A percentile compares a stretch with the other conserved stretches of the same genome.
Conservation (phyloP, 2,329 filamentous ascomycete species). For the Fusarium austroafricanum region DNA sequence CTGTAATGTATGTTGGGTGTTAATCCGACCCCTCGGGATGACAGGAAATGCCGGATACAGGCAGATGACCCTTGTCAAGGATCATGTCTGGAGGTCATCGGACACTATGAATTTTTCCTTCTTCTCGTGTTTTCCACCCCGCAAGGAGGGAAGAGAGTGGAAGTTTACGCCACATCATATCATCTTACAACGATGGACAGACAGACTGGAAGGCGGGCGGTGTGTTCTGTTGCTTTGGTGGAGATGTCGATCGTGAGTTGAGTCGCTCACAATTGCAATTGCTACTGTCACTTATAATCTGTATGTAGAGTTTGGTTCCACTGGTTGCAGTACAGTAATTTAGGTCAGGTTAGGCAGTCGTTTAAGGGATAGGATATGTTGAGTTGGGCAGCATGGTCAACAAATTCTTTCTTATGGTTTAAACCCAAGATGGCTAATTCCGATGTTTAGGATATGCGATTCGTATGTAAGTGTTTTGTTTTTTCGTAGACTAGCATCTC, state of each 20-base stretch:
- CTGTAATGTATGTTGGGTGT: slow-evolving; percentile 7
- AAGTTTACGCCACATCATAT: slow-evolving; percentile 41
- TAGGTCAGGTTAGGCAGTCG: slow-evolving; percentile 6
- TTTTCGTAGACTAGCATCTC: too few relatives aligned
- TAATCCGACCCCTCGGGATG: slow-evolving; percentile 39
- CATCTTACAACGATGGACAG: slow-evolving; percentile 21
- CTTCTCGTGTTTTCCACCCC: slow-evolving; percentile 29
- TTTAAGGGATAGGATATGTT: slow-evolving; percentile 15
- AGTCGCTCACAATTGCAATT: slow-evolving; percentile 1
- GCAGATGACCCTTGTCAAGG: slow-evolving; percentile 21
- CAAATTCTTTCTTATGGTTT: slow-evolving; percentile 3
- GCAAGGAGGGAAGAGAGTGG: slow-evolving; percentile 16
- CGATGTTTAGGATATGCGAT: neutral
- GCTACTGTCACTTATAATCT: neutral
- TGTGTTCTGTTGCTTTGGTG: slow-evolving; percentile 13
- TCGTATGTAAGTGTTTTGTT: neutral
- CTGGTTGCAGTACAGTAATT: neutral
- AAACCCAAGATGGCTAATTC: neutral
- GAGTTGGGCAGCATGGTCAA: slow-evolving; percentile 22
- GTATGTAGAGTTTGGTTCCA: slow-evolving; percentile 8
- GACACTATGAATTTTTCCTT: slow-evolving; percentile 29
- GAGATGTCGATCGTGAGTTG: slow-evolving; percentile 23
- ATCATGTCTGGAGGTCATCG: slow-evolving; percentile 43
- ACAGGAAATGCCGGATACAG: slow-evolving; percentile 14
- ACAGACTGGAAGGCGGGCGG: slow-evolving; percentile 18